Evolutionary conservation across 2,329 filamentous ascomycete genomes (phyloP), one percentile per base, ranked within the genome.

Genomic region (Tricladium varicosporioides): DNA sequence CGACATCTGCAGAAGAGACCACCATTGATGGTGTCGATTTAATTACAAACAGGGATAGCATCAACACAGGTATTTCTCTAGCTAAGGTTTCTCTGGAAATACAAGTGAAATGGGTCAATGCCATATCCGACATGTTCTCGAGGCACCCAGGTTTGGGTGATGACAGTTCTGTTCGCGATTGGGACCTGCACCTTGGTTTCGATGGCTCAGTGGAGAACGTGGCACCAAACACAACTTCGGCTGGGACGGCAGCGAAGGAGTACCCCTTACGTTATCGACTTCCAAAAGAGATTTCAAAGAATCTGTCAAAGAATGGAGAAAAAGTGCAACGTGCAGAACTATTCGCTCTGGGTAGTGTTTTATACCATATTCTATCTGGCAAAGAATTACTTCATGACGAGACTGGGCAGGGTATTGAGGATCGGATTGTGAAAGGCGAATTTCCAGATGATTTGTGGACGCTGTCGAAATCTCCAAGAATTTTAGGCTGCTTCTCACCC

Each of bases 391-490:
- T 58, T 15, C n/a, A 15, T 1, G 45, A 44, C 7, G 18, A 46
- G 36, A 22, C 46, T 5, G 49, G 50, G 16, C 48, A 60, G 33
- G 5, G 48, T 10, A 56, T 60, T 40, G 33, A 53, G 13, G 47
- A 53, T 46, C 18, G 19, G 16, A 43, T 60, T 36, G 31, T 33
- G 4, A 52, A 54, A 16, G 59, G 55, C 5, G 49, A 57, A 36
- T 63, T 63, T 54, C 61, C 59, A 16, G 53, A 63, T 18, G 51
- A 62, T 57, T 46, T 63, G 2, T 63, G 56, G 56, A 15, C 43
- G 16, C 58, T 58, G n/a, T 48, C 53, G n/a, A 51, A 31, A 22
- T 56, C 56, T 9, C 40, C 44, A 13, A 63, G 56, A 42, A 60
- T 63, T 18, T 55, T 63, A 8, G 57, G 18, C 43, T 60, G 52